Evolutionary conservation across 2,329 filamentous ascomycete genomes (phyloP), one percentile per base, ranked within the genome.

Genomic region (Ilyonectria robusta): DNA sequence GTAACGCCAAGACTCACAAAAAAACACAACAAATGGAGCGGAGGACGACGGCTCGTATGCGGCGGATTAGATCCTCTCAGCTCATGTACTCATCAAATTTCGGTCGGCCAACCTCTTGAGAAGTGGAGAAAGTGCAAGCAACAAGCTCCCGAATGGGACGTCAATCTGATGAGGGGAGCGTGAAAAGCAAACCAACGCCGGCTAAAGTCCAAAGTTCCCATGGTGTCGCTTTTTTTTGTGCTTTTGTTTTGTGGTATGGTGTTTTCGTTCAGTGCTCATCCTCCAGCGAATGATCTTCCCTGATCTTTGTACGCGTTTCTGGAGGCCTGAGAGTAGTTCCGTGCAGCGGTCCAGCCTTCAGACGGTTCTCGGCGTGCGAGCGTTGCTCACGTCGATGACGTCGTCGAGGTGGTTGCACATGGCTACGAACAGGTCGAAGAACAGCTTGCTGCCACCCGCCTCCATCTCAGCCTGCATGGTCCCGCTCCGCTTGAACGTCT

Each of bases 391-490:
- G 81, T 96, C 94, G 84, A 94, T 92, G 84, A 98, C 91, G 83
- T 98, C 95, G 88, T 98, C 95, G 79, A 98, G 92, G 86, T 97
- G 95, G 85, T 97, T 98, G 88, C 94, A 97, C 92, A 98, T 93
- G 78, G 95, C 95, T 80, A 98, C 95, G 83, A 98, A 98, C 83
- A 98, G 87, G 88, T 98, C 95, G 85, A 98, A 98, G 88, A 96
- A 98, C 85, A 98, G 88, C 88, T 95, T 95, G 84, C 90, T 88
- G 78, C 85, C 94, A 81, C 95, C 94, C 83, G 91, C 91, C 87
- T 97, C 94, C 95, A 98, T 98, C 87, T 98, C 95, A 86, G 93
- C 92, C 89, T 98, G 95, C 94, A 98, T 97, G 83, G 95, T 98
- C 84, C 95, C 95, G 86, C 94, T 97, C 84, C 93, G 91, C 92